phyloP scores from a whole-genome alignment of 2,329 filamentous ascomycete genomes.

The Bipolaris bicolor region DNA sequence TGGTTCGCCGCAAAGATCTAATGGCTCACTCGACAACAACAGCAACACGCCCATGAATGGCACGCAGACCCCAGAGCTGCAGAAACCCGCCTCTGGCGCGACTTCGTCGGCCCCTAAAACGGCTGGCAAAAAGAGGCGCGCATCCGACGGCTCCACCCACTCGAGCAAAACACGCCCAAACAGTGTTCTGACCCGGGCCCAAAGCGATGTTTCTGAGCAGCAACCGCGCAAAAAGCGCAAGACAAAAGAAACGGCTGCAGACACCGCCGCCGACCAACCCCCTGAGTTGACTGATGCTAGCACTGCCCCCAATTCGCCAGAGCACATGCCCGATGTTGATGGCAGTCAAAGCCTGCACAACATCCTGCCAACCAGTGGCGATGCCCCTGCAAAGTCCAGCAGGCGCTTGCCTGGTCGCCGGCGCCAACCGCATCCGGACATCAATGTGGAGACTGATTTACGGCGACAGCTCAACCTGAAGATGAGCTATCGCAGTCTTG shows the following conservation, averaged over 20 bases:
- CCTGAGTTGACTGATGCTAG: slow-evolving; percentile 47
- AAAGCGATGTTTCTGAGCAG: slow-evolving; percentile 45
- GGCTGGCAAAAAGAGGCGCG: slow-evolving; percentile 41
- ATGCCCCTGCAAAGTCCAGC: slow-evolving; percentile 44
- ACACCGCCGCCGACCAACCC: slow-evolving; percentile 38
- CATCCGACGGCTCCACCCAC: slow-evolving; percentile 41
- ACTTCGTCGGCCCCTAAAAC: slow-evolving; percentile 28
- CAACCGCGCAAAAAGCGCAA: slow-evolving; percentile 47
- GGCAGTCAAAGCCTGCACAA: slow-evolving; percentile 42
- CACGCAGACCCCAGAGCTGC: slow-evolving; percentile 33
- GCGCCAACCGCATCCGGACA: slow-evolving; percentile 55
- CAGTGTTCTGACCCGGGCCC: slow-evolving; percentile 43
- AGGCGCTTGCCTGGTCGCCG: slow-evolving; percentile 53
- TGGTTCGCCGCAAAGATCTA: slow-evolving; percentile 44
- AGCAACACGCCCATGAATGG: slow-evolving; percentile 33
- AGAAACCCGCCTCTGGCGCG: slow-evolving; percentile 27
- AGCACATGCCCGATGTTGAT: slow-evolving; percentile 44
- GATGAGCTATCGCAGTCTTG: slow-evolving; percentile 67
- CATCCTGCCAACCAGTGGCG: slow-evolving; percentile 45
- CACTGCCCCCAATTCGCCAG: slow-evolving; percentile 45
- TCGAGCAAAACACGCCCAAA: slow-evolving; percentile 43
- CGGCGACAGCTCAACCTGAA: slow-evolving; percentile 70
- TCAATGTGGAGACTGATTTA: slow-evolving; percentile 55
- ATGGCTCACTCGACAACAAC: slow-evolving; percentile 38
- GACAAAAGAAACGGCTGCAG: slow-evolving; percentile 35